phyloP scores from a whole-genome alignment of 495 filamentous ascomycete species.

The Aspergillus baeticus region DNA sequence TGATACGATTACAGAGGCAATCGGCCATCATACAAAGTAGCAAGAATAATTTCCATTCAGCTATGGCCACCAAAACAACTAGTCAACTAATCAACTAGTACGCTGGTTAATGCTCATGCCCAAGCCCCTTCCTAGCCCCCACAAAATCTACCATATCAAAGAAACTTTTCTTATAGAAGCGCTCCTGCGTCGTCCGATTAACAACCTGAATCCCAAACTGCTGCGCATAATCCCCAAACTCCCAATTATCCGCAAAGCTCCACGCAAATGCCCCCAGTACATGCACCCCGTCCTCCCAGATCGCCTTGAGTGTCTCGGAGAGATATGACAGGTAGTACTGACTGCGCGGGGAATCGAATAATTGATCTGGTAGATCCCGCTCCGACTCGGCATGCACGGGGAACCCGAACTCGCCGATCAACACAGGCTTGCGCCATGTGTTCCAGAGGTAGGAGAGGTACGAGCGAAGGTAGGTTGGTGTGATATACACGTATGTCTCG shows the following conservation, averaged over 20 bases:
- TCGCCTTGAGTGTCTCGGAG: constrained; percentile 42
- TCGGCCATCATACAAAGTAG: no score
- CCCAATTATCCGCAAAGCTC: constrained; percentile 47
- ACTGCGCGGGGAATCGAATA: constrained; percentile 39
- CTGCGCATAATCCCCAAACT: constrained; percentile 40
- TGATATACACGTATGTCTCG: constrained; percentile 39
- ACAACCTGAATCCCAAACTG: constrained; percentile 46
- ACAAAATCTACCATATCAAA: constrained; percentile 47
- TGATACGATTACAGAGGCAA: no score
- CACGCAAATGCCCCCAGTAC: constrained; percentile 46
- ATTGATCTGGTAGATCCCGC: constrained; percentile 32
- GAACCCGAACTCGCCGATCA: constrained; percentile 44
- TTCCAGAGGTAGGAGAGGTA: constrained; percentile 45
- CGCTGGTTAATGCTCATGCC: not conserved
- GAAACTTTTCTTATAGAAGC: constrained; percentile 47
- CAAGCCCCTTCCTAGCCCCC: not conserved
- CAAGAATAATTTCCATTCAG: no score
- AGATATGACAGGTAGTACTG: constrained; percentile 42
- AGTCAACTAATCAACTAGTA: no score
- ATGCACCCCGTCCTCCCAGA: constrained; percentile 44
- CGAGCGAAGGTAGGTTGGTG: constrained; percentile 41
- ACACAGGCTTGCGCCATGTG: constrained; percentile 34
- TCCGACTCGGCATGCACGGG: constrained; percentile 31
- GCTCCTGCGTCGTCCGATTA: constrained; percentile 35
- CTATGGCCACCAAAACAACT: no score